Conservation (phyloP, 345 rosid species). For the Hypericum perforatum region DNA sequence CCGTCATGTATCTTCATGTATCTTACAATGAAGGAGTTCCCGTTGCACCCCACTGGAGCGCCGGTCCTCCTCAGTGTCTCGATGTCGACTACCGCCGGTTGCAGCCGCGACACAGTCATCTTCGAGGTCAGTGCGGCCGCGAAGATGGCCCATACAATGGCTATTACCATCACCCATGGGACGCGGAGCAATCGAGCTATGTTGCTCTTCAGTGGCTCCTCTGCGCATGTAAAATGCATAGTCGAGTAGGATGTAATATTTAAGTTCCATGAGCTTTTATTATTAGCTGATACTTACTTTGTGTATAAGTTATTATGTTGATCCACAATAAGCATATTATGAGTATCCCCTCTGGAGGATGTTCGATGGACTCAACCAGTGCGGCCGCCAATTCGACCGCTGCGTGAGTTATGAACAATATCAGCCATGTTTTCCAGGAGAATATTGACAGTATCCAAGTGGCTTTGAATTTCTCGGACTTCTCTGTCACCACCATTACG, state of each 20-base stretch:
- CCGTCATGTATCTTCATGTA: no score
- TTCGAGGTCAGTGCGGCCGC: constrained; percentile 12
- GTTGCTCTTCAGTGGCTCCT: constrained; percentile 7
- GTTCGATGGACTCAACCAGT: constrained; percentile 20
- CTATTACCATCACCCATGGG: constrained; percentile 18
- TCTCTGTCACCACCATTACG: constrained; percentile 17
- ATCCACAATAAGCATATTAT: constrained; percentile 18
- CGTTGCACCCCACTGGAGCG: constrained; percentile 17
- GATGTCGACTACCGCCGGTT: constrained; percentile 5
- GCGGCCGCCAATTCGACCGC: constrained; percentile 19
- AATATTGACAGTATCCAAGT: constrained; percentile 21
- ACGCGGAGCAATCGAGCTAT: constrained; percentile 11
- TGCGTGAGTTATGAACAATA: constrained; percentile 15
- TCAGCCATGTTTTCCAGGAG: constrained; percentile 18
- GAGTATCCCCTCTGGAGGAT: constrained; percentile 13
- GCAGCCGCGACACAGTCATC: constrained; percentile 10
- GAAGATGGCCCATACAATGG: constrained; percentile 8
- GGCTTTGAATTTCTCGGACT: constrained; percentile 12
- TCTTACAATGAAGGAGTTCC: constrained; percentile 1
- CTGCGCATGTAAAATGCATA: constrained; percentile 4
- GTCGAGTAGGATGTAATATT: no score
- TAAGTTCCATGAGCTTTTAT: no score
- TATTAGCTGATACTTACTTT: constrained; percentile 13
- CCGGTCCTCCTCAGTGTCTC: constrained; percentile 13
- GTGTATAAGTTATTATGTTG: constrained; percentile 16